A percentile compares a stretch with the other conserved stretches of the same genome.
These are phyloP conservation scores for Alloascoidea hylecoeti DNA, from an alignment of 805 yeast species.

Conservation along the genomic window DNA sequence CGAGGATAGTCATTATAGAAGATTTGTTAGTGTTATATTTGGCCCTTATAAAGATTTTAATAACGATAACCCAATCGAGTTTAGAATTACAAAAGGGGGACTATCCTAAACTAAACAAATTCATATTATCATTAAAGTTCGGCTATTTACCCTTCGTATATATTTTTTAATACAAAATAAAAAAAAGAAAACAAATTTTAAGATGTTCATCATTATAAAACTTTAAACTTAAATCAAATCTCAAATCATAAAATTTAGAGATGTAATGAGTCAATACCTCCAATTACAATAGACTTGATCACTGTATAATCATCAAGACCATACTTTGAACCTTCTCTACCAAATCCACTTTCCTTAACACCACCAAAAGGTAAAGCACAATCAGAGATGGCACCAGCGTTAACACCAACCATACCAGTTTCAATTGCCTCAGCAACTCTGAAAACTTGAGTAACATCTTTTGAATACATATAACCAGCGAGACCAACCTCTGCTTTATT, in stretches of 20 bases:
- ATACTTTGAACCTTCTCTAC: constrained; percentile 67
- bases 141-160: too few species aligned
- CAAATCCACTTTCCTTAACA: constrained; percentile 64
- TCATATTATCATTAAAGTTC: too few species aligned
- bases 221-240: too few species aligned
- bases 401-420: constrained; percentile 74
- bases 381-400: constrained; percentile 60
- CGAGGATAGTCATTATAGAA: constrained; percentile 18
- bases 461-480: constrained; percentile 63
- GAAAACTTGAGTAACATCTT: constrained; percentile 37
- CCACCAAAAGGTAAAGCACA: constrained; percentile 59
- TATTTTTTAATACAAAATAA: too few species aligned
- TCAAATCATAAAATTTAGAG: background rate
- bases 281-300: constrained; percentile 46
- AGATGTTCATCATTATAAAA: too few species aligned
- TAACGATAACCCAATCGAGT: constrained; percentile 8
- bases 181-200: too few species aligned
- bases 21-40: constrained; percentile 15
- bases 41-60: too few species aligned
- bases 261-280: constrained; percentile 3
- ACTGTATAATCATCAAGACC: constrained; percentile 64
- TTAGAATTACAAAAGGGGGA: too few species aligned
- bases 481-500: constrained; percentile 61
- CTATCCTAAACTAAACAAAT: too few species aligned
- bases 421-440: constrained; percentile 54